Base-by-base conservation (phyloP, 2,329 filamentous ascomycete species). In the Hawksworthiomyces lignivorus region DNA sequence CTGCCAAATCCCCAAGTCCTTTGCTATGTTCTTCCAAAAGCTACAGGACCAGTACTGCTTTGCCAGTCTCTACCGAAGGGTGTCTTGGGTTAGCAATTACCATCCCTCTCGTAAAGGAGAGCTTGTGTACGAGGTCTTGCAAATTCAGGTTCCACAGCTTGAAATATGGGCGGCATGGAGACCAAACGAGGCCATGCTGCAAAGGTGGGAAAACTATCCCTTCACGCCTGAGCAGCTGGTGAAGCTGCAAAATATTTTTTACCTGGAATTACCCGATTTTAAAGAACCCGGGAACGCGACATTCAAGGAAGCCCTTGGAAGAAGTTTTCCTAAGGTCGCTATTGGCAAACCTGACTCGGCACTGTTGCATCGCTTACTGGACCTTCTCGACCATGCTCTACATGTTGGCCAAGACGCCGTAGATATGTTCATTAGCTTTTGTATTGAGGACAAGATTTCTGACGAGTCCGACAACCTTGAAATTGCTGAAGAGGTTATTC, bases 41-140 rank as follows among this genome's bases (percentile, higher is more conserved):
- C 28, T 48, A 5, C 34, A 38, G 14, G 30, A 22, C 19, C 19
- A 18, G n/a, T 35, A 18, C n/a, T 29, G 28, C 9, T 36, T 44
- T 11, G 30, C 31, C 10, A 43, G 20, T 3, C 40, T 49, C 5
- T 38, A 49, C 41, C 28, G 32, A 2, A 27, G 29, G 18, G 20
- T 46, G 3, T 39, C 37, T 4, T 49, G 48, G 48, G 17, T 47
- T 15, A 14, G 18, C 14, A n/a, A 33, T 7, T 41, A 31, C 11
- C 15, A 36, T 9, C 12, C 11, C 3, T 36, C 37, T 8, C 27
- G 77, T 75, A 65, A 72, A 12, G 32, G 34, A 22, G 20, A 76
- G 45, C 39, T 48, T 4, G 49, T 46, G 5, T 36, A 41, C 19
- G 39, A 42, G 17, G 45, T 54, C 10, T 32, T 51, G 4, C 30